These are phyloP conservation scores for Leccinum arenicola DNA, from an alignment of 768 basidiomycete species.

Conservation along the genomic window DNA sequence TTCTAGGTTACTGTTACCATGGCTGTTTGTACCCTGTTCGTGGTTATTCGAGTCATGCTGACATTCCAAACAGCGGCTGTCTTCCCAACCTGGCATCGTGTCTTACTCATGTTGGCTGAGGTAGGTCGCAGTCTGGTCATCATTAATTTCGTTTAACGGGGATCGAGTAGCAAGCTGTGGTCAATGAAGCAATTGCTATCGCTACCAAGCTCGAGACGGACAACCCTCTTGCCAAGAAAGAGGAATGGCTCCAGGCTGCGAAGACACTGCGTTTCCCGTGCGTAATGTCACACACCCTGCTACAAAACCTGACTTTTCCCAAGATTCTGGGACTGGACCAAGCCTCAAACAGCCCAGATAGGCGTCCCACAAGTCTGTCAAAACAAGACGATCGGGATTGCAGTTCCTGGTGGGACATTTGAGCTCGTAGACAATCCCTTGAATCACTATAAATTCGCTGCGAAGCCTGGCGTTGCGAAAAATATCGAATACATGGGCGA, in stretches of 20 bases:
- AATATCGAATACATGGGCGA: constrained; percentile 5
- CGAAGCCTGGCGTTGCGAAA: not conserved
- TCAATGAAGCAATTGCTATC: constrained; percentile 13
- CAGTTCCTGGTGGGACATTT: not conserved
- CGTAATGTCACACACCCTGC: not conserved
- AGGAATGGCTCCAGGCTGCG: constrained; percentile 14
- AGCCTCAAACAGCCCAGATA: not conserved
- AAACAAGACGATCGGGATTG: not conserved
- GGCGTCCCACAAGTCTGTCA: constrained; percentile 10
- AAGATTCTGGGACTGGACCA: constrained; percentile 22
- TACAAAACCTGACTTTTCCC: not conserved
- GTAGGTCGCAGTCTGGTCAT: not conserved
- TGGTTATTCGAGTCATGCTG: not conserved
- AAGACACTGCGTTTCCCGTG: constrained; percentile 17
- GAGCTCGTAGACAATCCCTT: constrained; percentile 7
- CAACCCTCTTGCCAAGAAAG: not conserved
- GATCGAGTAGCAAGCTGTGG: constrained; percentile 15
- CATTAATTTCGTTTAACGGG: not conserved
- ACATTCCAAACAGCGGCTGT: constrained; percentile 15
- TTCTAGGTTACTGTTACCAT: constrained; percentile 22
- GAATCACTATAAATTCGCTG: constrained; percentile 12
- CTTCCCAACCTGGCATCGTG: constrained; percentile 22
- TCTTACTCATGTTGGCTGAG: constrained; percentile 13
- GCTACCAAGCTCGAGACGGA: constrained; percentile 3
- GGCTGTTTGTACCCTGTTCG: constrained; percentile 1